These are phyloP conservation scores for Leptographium wingfieldii DNA, from an alignment of 2,329 filamentous ascomycete species.

Conservation along the genomic window DNA sequence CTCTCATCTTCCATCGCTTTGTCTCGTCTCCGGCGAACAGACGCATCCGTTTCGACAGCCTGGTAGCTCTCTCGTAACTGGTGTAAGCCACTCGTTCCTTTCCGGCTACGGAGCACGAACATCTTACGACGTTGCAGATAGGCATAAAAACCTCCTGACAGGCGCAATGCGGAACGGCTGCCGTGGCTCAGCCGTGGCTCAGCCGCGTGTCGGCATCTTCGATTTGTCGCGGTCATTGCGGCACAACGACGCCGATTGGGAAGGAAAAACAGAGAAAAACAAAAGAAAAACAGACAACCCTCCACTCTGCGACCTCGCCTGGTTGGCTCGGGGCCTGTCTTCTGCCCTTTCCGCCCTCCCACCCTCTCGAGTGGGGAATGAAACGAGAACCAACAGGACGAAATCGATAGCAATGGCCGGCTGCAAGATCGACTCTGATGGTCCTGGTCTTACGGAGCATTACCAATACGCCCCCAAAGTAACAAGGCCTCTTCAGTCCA, in stretches of 20 bases:
- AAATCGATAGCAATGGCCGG: neutral
- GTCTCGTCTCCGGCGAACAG: neutral
- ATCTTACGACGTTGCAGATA: neutral
- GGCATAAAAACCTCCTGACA: neutral
- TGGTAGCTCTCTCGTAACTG: too few species aligned
- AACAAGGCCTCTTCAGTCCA: neutral
- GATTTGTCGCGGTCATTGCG: slow-evolving; percentile 1
- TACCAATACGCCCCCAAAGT: neutral
- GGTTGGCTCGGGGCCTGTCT: neutral
- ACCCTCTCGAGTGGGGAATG: neutral
- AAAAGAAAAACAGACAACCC: neutral
- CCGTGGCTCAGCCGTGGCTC: too few species aligned
- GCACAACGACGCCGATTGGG: neutral
- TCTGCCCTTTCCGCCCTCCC: neutral
- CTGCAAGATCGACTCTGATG: neutral
- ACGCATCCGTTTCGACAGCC: neutral
- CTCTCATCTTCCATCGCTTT: too few species aligned
- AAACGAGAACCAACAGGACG: neutral
- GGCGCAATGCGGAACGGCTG: neutral
- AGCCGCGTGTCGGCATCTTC: neutral
- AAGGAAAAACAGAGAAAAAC: too few species aligned
- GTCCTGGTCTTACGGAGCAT: neutral
- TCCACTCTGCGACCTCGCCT: neutral
- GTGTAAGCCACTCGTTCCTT: too few species aligned
- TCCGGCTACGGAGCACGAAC: neutral